These are phyloP conservation scores for Penicillium fuscoglaucum DNA, from an alignment of 2,329 filamentous ascomycete species.

Conservation along the genomic window DNA sequence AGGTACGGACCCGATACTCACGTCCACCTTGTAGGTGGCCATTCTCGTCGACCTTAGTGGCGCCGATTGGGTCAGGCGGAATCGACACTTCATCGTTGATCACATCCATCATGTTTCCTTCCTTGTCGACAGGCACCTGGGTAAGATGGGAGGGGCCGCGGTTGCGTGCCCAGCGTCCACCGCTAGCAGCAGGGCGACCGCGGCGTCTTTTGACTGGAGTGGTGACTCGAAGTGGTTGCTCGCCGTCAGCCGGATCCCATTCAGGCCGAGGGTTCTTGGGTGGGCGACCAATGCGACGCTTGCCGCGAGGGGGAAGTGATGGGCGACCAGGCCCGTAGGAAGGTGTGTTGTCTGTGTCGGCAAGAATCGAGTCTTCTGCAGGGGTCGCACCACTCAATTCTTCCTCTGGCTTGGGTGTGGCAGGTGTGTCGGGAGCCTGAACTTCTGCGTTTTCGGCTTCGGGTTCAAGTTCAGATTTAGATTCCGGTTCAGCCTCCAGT, in stretches of 20 bases:
- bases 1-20: conserved; percentile 93
- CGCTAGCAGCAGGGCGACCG: conserved; percentile 55
- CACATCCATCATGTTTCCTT: conserved; percentile 88
- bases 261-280: conserved; percentile 81
- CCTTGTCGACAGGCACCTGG: conserved; percentile 85
- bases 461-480: conserved; percentile 36
- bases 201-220: conserved; percentile 61
- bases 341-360: conserved; percentile 53
- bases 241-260: conserved; percentile 62
- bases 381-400: conserved; percentile 45
- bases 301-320: conserved; percentile 62
- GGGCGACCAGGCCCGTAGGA: conserved; percentile 48
- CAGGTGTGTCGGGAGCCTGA: conserved; percentile 12
- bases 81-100: conserved; percentile 88
- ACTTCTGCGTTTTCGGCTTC: conserved; percentile 39
- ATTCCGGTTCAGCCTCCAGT: conserved; percentile 19
- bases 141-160: conserved; percentile 74
- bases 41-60: conserved; percentile 88
- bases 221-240: conserved; percentile 43
- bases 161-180: conserved; percentile 70
- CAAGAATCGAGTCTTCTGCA: conserved; percentile 41
- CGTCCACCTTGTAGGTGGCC: conserved; percentile 79
- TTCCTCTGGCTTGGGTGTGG: conserved; percentile 41
- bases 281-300: conserved; percentile 75
- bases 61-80: conserved; percentile 82